Conservation (phyloP, 2,329 filamentous ascomycete species). For the Pseudogymnoascus sp. region DNA sequence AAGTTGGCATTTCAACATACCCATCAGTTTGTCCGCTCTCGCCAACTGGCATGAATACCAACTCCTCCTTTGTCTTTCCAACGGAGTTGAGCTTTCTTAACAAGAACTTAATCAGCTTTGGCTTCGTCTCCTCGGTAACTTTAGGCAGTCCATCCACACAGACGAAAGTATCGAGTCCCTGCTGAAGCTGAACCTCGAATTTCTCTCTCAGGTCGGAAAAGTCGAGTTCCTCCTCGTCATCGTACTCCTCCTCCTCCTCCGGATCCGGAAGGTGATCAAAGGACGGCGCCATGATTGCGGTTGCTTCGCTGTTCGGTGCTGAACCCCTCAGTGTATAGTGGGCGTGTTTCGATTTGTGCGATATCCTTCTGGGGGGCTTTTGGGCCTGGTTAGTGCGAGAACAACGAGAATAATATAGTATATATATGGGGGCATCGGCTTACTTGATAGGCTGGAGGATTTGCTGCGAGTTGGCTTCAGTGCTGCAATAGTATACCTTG, state of each 20-base stretch:
- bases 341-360: slow-evolving; percentile 5
- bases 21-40: slow-evolving; percentile 79
- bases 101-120: slow-evolving; percentile 93
- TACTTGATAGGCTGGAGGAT: background rate
- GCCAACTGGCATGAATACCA: slow-evolving; percentile 88
- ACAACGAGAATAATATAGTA: slow-evolving; percentile 1
- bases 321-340: slow-evolving; percentile 7
- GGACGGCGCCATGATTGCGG: slow-evolving; percentile 74
- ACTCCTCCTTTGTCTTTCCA: slow-evolving; percentile 77
- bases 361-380: slow-evolving; percentile 2
- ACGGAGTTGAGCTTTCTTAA: slow-evolving; percentile 84
- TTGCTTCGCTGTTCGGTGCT: slow-evolving; percentile 11
- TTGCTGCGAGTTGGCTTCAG: slow-evolving; percentile 2
- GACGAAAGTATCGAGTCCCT: slow-evolving; percentile 93
- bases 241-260: slow-evolving; percentile 76
- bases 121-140: slow-evolving; percentile 83
- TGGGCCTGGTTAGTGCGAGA: background rate
- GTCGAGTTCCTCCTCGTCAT: slow-evolving; percentile 89
- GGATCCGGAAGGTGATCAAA: slow-evolving; percentile 91
- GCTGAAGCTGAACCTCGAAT: slow-evolving; percentile 91
- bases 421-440: slow-evolving; percentile 7
- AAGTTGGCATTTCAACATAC: slow-evolving; percentile 43
- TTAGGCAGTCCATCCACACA: slow-evolving; percentile 89
- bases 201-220: slow-evolving; percentile 90
- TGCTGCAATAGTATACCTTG: slow-evolving; percentile 10